Evolutionary conservation across 129 eudicot genomes (phyloP).

Genomic region (Artemisia annua): DNA sequence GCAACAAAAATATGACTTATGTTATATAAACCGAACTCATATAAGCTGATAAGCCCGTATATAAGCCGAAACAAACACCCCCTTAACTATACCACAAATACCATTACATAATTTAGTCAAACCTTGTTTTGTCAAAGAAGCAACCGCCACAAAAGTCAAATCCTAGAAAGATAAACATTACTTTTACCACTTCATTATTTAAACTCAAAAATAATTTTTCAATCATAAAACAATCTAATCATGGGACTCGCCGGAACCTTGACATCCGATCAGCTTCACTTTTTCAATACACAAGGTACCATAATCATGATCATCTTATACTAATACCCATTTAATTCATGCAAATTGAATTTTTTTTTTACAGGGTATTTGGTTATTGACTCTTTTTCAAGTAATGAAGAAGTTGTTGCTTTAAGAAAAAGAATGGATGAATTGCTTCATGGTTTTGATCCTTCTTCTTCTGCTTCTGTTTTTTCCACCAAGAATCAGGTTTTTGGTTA

Average conservation of each 20-base stretch:
- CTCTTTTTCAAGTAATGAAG: constrained; percentile 64
- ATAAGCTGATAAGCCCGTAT: no score
- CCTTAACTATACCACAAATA: no score
- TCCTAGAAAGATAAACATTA: no score
- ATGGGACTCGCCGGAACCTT: constrained; percentile 61
- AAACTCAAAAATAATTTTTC: neutral
- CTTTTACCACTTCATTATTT: no score
- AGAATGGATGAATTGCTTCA: constrained; percentile 73
- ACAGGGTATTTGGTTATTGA: constrained; percentile 77
- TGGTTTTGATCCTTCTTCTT: constrained; percentile 64
- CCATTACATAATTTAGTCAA: no score
- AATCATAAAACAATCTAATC: no score
- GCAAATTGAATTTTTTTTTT: neutral
- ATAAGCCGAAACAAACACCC: no score
- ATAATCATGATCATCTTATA: constrained; percentile 1
- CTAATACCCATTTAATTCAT: neutral
- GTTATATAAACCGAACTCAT: no score
- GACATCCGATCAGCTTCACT: constrained; percentile 53
- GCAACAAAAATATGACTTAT: no score
- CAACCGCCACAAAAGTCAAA: no score
- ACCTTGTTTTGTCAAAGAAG: no score
- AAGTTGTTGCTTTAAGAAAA: constrained; percentile 55
- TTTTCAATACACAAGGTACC: constrained; percentile 71
- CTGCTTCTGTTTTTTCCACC: constrained; percentile 82
- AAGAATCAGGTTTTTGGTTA: constrained; percentile 59